Evolutionary conservation across 257 asterid genomes (phyloP).

Genomic region (Ballota nigra): DNA sequence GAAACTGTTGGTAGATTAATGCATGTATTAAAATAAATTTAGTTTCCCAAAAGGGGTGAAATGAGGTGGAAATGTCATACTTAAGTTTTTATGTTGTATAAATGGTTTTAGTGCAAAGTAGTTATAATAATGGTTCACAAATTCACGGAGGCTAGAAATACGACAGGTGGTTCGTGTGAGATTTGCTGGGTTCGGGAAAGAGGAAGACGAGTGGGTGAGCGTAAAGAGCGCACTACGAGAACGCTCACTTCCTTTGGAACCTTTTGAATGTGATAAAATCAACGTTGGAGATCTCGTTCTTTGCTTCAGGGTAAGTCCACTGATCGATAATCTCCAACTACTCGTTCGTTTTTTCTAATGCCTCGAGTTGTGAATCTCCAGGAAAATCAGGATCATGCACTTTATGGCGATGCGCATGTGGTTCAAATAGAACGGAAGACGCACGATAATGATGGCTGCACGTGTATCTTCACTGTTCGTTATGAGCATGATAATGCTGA

Average conservation of each 20-base stretch:
- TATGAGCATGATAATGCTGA: conserved; percentile 51
- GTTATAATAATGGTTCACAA: not conserved
- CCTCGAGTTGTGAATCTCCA: conserved; percentile 23
- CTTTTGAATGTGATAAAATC: conserved; percentile 65
- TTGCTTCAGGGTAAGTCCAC: conserved; percentile 70
- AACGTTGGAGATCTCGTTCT: conserved; percentile 73
- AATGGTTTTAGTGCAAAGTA: not conserved
- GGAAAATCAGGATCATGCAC: conserved; percentile 55
- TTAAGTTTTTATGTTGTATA: too few relatives aligned
- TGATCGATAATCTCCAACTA: not conserved
- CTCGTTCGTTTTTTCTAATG: not conserved
- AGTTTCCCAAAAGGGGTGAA: too few relatives aligned
- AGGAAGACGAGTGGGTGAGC: conserved; percentile 91
- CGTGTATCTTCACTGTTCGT: conserved; percentile 63
- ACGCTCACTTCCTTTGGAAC: conserved; percentile 81
- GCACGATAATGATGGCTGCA: conserved; percentile 51
- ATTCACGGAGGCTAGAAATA: not conserved
- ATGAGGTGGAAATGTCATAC: too few relatives aligned
- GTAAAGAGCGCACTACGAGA: conserved; percentile 58
- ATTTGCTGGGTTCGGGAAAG: conserved; percentile 72
- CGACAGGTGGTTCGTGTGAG: conserved; percentile 78
- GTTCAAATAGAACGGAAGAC: conserved; percentile 43
- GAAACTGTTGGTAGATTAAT: not conserved
- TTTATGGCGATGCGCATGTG: conserved; percentile 67
- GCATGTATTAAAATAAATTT: too few relatives aligned